These are phyloP conservation scores for Schoenoplectus tabernaemontani DNA, from an alignment of 202 grass and related monocot species.

Conservation along the genomic window DNA sequence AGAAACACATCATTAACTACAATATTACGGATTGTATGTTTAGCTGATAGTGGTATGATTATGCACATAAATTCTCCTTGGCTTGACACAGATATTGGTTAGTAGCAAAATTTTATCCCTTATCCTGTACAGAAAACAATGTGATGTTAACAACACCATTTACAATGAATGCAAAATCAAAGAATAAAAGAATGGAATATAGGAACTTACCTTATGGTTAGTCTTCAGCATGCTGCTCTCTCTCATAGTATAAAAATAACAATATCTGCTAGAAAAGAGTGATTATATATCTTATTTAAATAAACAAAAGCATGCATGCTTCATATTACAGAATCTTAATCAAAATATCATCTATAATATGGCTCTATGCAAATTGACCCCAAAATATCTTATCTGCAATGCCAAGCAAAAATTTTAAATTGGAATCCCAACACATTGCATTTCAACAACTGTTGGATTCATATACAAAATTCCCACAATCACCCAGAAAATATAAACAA, in stretches of 20 bases:
- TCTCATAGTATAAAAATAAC: neutral
- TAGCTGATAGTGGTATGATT: conserved; percentile 1
- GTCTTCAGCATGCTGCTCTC: neutral
- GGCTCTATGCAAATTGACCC: neutral
- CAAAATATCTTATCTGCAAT: neutral
- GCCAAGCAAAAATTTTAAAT: neutral
- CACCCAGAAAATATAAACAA: neutral
- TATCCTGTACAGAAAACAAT: conserved; percentile 19
- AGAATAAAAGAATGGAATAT: neutral
- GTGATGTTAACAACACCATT: neutral
- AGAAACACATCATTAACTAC: neutral
- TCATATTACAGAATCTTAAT: neutral
- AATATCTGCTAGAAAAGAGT: conserved; percentile 10
- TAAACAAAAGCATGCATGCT: neutral
- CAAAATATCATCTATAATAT: neutral
- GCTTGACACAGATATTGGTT: conserved; percentile 4
- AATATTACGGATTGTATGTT: conserved; percentile 12
- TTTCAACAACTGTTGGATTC: neutral
- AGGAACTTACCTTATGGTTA: conserved; percentile 16
- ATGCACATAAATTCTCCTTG: neutral
- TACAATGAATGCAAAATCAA: neutral
- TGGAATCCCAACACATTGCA: neutral
- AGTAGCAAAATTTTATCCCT: conserved; percentile 24
- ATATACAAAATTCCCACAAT: neutral
- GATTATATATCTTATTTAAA: neutral